A percentile compares a stretch with the other conserved stretches of the same genome.
These are phyloP conservation scores for Clarkia xantiana DNA, from an alignment of 345 rosid genomes.

Conservation along the genomic window DNA sequence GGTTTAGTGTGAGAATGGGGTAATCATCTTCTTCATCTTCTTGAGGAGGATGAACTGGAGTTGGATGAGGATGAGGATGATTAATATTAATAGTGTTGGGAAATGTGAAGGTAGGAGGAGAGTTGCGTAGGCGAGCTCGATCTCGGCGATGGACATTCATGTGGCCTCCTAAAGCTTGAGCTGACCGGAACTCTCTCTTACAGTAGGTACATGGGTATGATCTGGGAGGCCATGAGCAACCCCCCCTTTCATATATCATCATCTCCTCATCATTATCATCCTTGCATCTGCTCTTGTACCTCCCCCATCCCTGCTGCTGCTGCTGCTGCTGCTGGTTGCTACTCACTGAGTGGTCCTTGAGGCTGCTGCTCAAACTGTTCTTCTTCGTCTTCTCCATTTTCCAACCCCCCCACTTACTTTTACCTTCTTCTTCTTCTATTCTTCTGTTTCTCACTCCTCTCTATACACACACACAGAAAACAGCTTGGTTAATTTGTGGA, in stretches of 20 bases:
- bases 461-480: too few relatives aligned
- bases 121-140: slow-evolving; percentile 76
- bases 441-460: too few relatives aligned
- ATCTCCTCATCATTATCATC: slow-evolving; percentile 19
- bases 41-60: slow-evolving; percentile 1
- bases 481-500: too few relatives aligned
- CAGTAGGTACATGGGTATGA: slow-evolving; percentile 91
- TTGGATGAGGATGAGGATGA: too few relatives aligned
- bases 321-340: slow-evolving; percentile 10
- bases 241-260: slow-evolving; percentile 44
- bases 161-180: slow-evolving; percentile 98
- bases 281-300: too few relatives aligned
- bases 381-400: slow-evolving; percentile 35
- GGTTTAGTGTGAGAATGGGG: slow-evolving; percentile 25
- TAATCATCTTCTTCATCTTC: slow-evolving; percentile 12
- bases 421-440: background rate
- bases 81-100: too few relatives aligned
- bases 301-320: too few relatives aligned
- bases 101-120: too few relatives aligned
- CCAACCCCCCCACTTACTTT: background rate
- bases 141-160: slow-evolving; percentile 95
- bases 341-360: slow-evolving; percentile 21
- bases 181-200: slow-evolving; percentile 82
- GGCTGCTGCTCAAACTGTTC: slow-evolving; percentile 27
- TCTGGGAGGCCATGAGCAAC: slow-evolving; percentile 92